phyloP scores from a whole-genome alignment of 176 grass and related monocot species.

The Dactylis glomerata region DNA sequence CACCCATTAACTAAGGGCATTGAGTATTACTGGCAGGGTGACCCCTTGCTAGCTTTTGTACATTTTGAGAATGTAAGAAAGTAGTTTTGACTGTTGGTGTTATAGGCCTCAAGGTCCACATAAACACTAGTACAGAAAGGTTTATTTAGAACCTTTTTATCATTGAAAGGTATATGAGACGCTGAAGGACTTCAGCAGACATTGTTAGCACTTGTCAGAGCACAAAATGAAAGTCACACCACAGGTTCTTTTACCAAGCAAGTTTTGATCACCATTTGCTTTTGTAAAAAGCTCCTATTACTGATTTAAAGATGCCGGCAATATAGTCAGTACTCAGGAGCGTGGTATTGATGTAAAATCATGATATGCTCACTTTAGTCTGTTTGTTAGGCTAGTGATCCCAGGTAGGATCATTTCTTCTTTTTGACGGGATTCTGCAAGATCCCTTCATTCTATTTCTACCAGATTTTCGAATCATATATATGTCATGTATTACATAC shows the following conservation, averaged over 20 bases:
- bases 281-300: conserved; percentile 37
- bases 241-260: conserved; percentile 35
- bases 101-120: conserved; percentile 21
- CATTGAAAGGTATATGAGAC: conserved; percentile 29
- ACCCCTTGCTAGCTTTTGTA: conserved; percentile 28
- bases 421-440: conserved; percentile 6
- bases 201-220: conserved; percentile 29
- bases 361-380: conserved; percentile 32
- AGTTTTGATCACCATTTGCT: conserved; percentile 26
- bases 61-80: conserved; percentile 46
- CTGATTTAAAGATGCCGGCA: conserved; percentile 53
- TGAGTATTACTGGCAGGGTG: conserved; percentile 38
- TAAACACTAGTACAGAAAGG: background rate
- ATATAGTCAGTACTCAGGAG: conserved; percentile 47
- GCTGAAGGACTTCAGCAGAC: conserved; percentile 25
- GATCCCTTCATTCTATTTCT: background rate
- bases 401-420: conserved; percentile 2
- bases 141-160: conserved; percentile 18
- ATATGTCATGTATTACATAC: background rate
- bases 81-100: conserved; percentile 30
- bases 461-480: background rate
- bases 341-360: conserved; percentile 51
- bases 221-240: conserved; percentile 33
- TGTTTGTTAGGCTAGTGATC: conserved; percentile 2
- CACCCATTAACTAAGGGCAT: conserved; percentile 27